These are phyloP conservation scores for Jamesozyma gamospora DNA, from an alignment of 805 yeast species.

Conservation along the genomic window DNA sequence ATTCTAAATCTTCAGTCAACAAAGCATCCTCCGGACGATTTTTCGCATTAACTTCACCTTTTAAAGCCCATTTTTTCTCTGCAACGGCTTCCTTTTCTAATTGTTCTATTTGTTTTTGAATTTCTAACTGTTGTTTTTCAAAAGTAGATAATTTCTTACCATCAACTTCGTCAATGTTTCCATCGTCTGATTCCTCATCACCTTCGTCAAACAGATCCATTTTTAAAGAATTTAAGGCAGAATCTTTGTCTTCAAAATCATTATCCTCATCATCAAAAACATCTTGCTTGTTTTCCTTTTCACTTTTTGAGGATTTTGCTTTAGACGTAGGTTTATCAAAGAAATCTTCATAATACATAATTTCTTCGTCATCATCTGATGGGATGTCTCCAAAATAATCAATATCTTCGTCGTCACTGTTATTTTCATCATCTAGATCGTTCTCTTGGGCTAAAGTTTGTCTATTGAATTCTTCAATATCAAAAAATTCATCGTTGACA, in stretches of 20 bases:
- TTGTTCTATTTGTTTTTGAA: slow-evolving; percentile 66
- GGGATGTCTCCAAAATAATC: slow-evolving; percentile 45
- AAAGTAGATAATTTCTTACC: slow-evolving; percentile 48
- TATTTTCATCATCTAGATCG: slow-evolving; percentile 35
- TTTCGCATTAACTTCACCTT: slow-evolving; percentile 79
- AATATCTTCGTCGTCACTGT: slow-evolving; percentile 41
- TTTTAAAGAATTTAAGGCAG: slow-evolving; percentile 51
- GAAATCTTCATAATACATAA: slow-evolving; percentile 56
- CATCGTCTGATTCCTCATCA: slow-evolving; percentile 19
- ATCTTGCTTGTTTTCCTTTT: no score
- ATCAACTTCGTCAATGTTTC: slow-evolving; percentile 19
- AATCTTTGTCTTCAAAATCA: slow-evolving; percentile 52
- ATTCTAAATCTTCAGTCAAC: slow-evolving; percentile 71
- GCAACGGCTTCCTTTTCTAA: slow-evolving; percentile 83
- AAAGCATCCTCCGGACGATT: slow-evolving; percentile 81
- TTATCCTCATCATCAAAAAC: slow-evolving; percentile 34
- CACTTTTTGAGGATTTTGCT: no score
- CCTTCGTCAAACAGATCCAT: slow-evolving; percentile 43
- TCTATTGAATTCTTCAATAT: slow-evolving; percentile 73
- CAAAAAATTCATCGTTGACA: slow-evolving; percentile 74
- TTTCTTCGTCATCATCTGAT: slow-evolving; percentile 44
- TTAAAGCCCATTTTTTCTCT: slow-evolving; percentile 87
- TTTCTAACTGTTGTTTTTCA: slow-evolving; percentile 70
- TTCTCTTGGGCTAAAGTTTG: slow-evolving; percentile 59
- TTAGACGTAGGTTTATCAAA: slow-evolving; percentile 36